Evolutionary conservation across 345 rosid species (phyloP).

Genomic region (Populus euphratica): DNA sequence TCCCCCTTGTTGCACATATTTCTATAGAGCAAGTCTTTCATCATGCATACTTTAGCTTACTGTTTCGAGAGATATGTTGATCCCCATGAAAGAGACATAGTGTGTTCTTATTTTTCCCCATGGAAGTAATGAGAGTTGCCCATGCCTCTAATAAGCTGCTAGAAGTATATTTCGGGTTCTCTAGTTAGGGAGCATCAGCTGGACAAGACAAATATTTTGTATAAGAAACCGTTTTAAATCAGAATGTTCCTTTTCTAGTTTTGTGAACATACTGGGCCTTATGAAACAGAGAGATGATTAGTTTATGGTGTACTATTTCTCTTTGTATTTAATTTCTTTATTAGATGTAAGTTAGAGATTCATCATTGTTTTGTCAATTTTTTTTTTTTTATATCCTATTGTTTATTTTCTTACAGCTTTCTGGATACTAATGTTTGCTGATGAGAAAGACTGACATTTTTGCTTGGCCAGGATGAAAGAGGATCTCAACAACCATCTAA

Average conservation of each 20-base stretch:
- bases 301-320: not conserved
- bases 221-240: not conserved
- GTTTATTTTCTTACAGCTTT: not conserved
- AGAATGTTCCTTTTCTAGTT: not conserved
- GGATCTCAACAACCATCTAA: constrained; percentile 40
- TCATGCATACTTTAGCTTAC: not conserved
- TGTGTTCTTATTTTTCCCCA: not conserved
- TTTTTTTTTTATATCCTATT: not conserved
- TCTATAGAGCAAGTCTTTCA: not conserved
- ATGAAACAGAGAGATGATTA: not conserved
- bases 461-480: constrained; percentile 33
- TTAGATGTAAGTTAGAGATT: not conserved
- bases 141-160: not conserved
- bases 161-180: not conserved
- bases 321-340: not conserved
- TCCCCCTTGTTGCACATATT: not conserved
- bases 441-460: not conserved
- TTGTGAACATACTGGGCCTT: not conserved
- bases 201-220: not conserved
- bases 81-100: not conserved
- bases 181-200: not conserved
- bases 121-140: not conserved
- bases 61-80: not conserved
- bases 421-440: constrained; percentile 2
- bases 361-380: not conserved